These are phyloP conservation scores for Mortierella sp. DNA, from an alignment of 371 early-diverging fungal species.

Conservation along the genomic window DNA sequence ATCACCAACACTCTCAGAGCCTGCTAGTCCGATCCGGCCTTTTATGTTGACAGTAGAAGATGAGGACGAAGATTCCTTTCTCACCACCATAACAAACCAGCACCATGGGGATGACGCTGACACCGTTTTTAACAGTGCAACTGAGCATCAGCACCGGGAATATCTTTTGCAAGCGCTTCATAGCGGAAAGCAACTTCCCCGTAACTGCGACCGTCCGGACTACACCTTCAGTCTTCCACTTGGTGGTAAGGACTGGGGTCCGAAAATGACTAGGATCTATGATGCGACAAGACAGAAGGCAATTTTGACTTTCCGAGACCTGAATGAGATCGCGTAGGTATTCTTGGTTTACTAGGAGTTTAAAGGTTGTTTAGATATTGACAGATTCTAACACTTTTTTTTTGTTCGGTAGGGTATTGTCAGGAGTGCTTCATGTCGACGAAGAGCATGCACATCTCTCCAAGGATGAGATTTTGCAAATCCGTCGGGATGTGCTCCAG, in stretches of 20 bases:
- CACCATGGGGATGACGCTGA: background rate
- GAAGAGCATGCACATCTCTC: conserved; percentile 9
- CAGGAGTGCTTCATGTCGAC: conserved; percentile 7
- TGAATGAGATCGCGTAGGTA: conserved; percentile 12
- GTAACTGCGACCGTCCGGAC: conserved; percentile 11
- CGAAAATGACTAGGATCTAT: conserved; percentile 12
- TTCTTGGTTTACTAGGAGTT: background rate
- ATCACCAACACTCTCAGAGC: background rate
- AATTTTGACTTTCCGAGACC: background rate
- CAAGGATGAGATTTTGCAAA: conserved; percentile 8
- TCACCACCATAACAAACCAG: background rate
- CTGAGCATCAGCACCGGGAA: conserved; percentile 8
- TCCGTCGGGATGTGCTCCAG: conserved; percentile 13
- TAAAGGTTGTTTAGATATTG: background rate
- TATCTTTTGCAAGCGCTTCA: conserved; percentile 15
- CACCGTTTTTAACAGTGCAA: conserved; percentile 3
- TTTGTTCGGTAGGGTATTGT: conserved; percentile 1
- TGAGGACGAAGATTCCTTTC: background rate
- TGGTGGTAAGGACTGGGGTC: conserved; percentile 11
- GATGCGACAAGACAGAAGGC: conserved; percentile 2
- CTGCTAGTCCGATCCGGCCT: conserved; percentile 2
- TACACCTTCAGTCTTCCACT: conserved; percentile 7
- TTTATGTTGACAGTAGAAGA: background rate
- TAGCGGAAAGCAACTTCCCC: conserved; percentile 7
- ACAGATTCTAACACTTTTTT: too few species aligned